Percentiles rank a stretch among this genome's conserved stretches.
Conservation (phyloP, 2,329 filamentous ascomycete genomes). For the Exophiala calicioides region DNA sequence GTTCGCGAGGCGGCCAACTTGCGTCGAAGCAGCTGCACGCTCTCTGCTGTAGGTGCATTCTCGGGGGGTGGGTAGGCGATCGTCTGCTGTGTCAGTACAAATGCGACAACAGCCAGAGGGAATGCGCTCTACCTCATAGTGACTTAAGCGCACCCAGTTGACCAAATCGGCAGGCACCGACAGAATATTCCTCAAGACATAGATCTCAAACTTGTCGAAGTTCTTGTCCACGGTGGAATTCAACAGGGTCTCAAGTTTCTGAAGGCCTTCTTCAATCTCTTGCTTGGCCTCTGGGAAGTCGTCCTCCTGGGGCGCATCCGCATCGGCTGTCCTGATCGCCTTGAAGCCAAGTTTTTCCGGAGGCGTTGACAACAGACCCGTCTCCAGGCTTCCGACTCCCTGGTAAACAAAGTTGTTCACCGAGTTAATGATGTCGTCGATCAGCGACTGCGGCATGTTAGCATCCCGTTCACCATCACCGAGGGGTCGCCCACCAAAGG, state of each 20-base stretch:
- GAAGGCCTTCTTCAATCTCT: conserved; percentile 86
- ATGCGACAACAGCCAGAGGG: neutral
- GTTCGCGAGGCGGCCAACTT: conserved; percentile 77
- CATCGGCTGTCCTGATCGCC: conserved; percentile 49
- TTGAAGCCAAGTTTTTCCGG: conserved; percentile 80
- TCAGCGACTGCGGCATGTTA: conserved; percentile 66
- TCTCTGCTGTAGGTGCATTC: conserved; percentile 62
- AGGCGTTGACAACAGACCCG: conserved; percentile 71
- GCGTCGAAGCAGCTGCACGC: conserved; percentile 69
- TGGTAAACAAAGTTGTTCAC: conserved; percentile 92
- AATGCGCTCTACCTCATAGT: conserved; percentile 69
- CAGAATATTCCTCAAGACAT: conserved; percentile 82
- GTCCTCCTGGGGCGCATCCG: conserved; percentile 43
- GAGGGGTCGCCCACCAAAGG: conserved; percentile 67
- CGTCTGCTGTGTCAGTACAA: conserved; percentile 21
- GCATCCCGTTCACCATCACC: neutral
- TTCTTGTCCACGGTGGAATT: conserved; percentile 80
- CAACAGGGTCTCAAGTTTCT: conserved; percentile 79
- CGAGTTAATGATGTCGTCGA: conserved; percentile 97
- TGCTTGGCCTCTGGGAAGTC: conserved; percentile 55
- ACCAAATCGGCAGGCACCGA: conserved; percentile 70
- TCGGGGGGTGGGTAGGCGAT: conserved; percentile 34
- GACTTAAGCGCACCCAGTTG: conserved; percentile 76
- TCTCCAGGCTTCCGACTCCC: conserved; percentile 84
- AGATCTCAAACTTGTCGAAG: conserved; percentile 86